Evolutionary conservation across 2,329 filamentous ascomycete species (phyloP), one percentile per base, ranked within the genome.

Genomic region (Diaporthe helianthi): DNA sequence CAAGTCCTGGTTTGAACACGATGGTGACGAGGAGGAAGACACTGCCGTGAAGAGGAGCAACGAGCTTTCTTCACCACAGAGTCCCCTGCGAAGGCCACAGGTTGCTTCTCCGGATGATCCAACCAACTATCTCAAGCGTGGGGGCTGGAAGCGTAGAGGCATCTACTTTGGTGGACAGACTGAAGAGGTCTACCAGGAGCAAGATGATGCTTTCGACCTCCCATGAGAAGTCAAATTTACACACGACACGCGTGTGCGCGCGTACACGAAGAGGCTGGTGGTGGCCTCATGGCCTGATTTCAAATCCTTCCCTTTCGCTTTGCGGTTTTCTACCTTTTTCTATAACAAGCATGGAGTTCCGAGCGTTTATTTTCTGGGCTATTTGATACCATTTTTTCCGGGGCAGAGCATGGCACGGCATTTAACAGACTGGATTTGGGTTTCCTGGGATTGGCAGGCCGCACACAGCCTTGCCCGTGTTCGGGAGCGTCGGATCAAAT

Each of bases 81-180:
- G 61, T 61, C 73, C 36, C 12, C 74, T 68, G 2, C 73, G 69
- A 15, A 73, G 76, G 44, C 69, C 73, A 19, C 74, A 71, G 41
- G 68, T 69, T 49, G 71, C 53, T n/a, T 69, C 60, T 17, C 49
- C 68, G 13, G 71, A 71, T 29, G 75, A 74, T 26, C 70, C 74
- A 7, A 76, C 76, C 33, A 72, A 74, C 41, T 78, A 75, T 47
- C 71, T 79, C 19, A 76, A 76, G 72, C 74, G 78, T 2, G 78
- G 78, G 63, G 77, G 74, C 61, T 80, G 79, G 79, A 80, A 80
- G 75, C 73, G 79, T 24, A 71, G 76, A 5, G 79, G 76, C 26
- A 79, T 80, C 47, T 74, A 80, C 58, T 80, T 80, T 68, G 69
- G 72, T 7, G 68, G 61, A 15, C 60, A 63, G 47, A 60, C 69